Conservation (phyloP, 2,329 filamentous ascomycete genomes). For the Fusarium sarcochroum region DNA sequence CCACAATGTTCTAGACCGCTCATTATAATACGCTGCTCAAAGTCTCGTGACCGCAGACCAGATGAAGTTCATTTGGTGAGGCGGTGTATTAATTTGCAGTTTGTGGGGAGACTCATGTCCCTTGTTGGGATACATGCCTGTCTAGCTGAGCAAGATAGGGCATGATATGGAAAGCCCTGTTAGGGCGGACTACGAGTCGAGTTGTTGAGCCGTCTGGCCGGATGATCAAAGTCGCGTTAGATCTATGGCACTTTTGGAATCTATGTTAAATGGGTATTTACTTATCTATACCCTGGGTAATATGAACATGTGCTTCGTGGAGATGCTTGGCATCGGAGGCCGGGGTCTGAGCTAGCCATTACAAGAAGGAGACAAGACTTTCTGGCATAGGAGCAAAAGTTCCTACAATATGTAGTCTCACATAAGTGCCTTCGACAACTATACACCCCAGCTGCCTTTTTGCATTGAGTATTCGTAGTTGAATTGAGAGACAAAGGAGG, state of each 20-base stretch:
- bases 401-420: slow-evolving; percentile 6
- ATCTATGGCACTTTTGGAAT: neutral
- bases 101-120: slow-evolving; percentile 11
- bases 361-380: slow-evolving; percentile 32
- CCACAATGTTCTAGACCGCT: slow-evolving; percentile 32
- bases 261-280: neutral
- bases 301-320: neutral
- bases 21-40: slow-evolving; percentile 2
- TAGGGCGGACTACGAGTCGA: neutral
- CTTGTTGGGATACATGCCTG: neutral
- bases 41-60: slow-evolving; percentile 9
- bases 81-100: slow-evolving; percentile 29
- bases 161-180: slow-evolving; percentile 17
- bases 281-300: slow-evolving; percentile 16
- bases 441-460: neutral
- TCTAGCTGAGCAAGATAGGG: slow-evolving; percentile 22
- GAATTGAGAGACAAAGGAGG: neutral
- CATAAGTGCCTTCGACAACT: slow-evolving; percentile 7
- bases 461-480: neutral
- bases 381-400: slow-evolving; percentile 24
- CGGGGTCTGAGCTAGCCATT: slow-evolving; percentile 27
- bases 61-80: slow-evolving; percentile 21
- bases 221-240: neutral
- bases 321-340: slow-evolving; percentile 13
- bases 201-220: neutral